phyloP scores from a whole-genome alignment of 441 rosid species.

The Melastoma candidum region DNA sequence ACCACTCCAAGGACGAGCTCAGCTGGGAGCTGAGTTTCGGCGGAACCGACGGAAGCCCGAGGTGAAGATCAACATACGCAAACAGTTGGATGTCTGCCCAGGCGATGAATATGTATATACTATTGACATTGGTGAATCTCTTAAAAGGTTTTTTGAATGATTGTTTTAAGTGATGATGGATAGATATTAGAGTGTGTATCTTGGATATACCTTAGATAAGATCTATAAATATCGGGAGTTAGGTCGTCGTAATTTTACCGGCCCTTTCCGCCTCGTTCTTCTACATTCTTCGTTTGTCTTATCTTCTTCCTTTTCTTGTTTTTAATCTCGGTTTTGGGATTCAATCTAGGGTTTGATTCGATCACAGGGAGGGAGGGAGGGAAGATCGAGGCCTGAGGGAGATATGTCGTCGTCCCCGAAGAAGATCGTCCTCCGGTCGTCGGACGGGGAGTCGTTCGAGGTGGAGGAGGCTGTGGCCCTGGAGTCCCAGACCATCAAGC shows the following conservation, averaged over 20 bases:
- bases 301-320: too few species aligned
- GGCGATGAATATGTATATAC: slow-evolving; percentile 54
- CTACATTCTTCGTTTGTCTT: too few species aligned
- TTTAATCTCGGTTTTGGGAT: too few species aligned
- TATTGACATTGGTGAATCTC: slow-evolving; percentile 36
- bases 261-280: too few species aligned
- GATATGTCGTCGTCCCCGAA: slow-evolving; percentile 13
- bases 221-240: too few species aligned
- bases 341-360: too few species aligned
- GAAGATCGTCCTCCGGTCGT: slow-evolving; percentile 25
- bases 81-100: slow-evolving; percentile 55
- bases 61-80: slow-evolving; percentile 15
- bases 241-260: too few species aligned
- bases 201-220: too few species aligned
- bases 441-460: slow-evolving; percentile 39
- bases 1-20: slow-evolving; percentile 46
- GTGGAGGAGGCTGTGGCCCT: slow-evolving; percentile 42
- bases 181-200: too few species aligned
- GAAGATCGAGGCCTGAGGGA: too few species aligned
- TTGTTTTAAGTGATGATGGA: too few species aligned
- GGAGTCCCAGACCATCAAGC: slow-evolving; percentile 41
- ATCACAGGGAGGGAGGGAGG: too few species aligned
- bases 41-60: slow-evolving; percentile 21
- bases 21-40: slow-evolving; percentile 73
- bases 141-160: slow-evolving; percentile 11